phyloP scores from a whole-genome alignment of 805 yeast genomes.

The Candida sakaeoensis region DNA sequence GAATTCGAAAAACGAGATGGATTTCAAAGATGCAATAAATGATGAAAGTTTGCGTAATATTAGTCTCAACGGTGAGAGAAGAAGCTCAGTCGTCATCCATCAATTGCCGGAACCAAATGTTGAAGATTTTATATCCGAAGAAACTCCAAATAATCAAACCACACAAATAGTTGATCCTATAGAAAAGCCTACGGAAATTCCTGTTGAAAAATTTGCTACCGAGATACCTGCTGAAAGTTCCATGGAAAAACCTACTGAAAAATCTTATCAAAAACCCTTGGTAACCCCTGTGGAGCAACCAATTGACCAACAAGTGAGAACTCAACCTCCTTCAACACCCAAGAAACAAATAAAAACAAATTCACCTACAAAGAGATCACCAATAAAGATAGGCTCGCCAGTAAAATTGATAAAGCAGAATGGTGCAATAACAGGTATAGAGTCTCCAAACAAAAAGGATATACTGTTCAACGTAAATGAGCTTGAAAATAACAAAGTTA shows the following conservation, averaged over 20 bases:
- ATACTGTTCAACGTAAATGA: conserved; percentile 16
- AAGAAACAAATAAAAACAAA: neutral
- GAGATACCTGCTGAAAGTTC: neutral
- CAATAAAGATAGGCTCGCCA: conserved; percentile 41
- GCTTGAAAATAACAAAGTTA: conserved; percentile 20
- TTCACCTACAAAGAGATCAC: conserved; percentile 13
- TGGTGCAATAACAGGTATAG: conserved; percentile 20
- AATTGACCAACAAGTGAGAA: neutral
- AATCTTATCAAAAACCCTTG: no score
- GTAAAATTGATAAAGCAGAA: conserved; percentile 29
- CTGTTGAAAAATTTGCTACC: no score
- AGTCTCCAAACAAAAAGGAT: conserved; percentile 5
- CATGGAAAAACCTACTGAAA: no score
- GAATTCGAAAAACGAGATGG: neutral
- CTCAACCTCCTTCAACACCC: neutral
- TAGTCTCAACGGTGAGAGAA: neutral
- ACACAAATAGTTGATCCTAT: no score
- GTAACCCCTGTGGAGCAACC: neutral
- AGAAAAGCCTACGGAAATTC: no score
- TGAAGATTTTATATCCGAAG: no score
- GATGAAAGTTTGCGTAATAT: conserved; percentile 8
- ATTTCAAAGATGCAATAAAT: conserved; percentile 14
- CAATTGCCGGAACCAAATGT: conserved; percentile 32
- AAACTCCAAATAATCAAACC: no score
- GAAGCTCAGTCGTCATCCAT: neutral